Percentiles rank a stretch among this genome's conserved stretches.
Conservation (phyloP, 169 alveolate species). For the Cardiosporidium cionae region DNA sequence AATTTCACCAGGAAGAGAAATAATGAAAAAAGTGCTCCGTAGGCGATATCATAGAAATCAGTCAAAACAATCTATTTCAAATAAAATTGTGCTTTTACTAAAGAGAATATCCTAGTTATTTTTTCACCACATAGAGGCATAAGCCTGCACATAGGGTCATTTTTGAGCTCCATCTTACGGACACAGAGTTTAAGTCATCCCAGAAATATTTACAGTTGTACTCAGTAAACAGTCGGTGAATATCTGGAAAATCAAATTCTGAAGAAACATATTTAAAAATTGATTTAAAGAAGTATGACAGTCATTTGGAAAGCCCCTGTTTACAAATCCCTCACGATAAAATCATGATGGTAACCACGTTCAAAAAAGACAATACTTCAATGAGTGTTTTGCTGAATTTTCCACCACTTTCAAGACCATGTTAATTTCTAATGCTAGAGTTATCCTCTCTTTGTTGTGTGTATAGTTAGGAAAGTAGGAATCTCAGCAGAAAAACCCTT, state of each 20-base stretch:
- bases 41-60: background rate
- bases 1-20: background rate
- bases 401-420: no score
- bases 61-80: background rate
- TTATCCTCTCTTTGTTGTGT: no score
- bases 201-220: slow-evolving; percentile 56
- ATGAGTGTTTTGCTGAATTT: no score
- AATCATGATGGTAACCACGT: no score
- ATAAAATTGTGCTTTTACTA: background rate
- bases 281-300: no score
- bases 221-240: slow-evolving; percentile 48
- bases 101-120: background rate
- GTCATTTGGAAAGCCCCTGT: no score
- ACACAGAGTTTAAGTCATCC: slow-evolving; percentile 46
- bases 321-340: no score
- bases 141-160: slow-evolving; percentile 84
- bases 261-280: no score
- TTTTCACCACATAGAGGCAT: slow-evolving; percentile 52
- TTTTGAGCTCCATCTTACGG: slow-evolving; percentile 63
- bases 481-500: no score
- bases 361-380: no score
- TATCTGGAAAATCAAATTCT: slow-evolving; percentile 42
- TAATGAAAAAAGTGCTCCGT: background rate
- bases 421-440: no score
- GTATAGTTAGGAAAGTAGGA: no score